phyloP scores from a whole-genome alignment of 495 filamentous ascomycete genomes.

The Bryoglossum gracile region DNA sequence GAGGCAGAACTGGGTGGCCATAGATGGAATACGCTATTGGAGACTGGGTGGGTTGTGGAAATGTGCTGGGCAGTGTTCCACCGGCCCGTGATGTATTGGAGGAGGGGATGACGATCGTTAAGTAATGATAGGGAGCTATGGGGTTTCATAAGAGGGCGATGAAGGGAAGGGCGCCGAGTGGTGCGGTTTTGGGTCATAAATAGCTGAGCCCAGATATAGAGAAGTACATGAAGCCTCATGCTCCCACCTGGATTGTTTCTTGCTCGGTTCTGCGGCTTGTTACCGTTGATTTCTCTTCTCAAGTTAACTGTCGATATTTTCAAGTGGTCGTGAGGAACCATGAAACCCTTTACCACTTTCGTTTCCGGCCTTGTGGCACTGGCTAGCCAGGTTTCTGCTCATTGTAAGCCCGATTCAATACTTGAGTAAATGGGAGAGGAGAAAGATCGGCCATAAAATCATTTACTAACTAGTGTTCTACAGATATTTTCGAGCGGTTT shows the following conservation, averaged over 20 bases:
- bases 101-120: neutral
- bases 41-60: neutral
- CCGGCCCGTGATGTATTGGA: neutral
- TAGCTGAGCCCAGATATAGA: neutral
- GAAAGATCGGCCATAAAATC: too few species aligned
- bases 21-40: neutral
- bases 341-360: slow-evolving; percentile 6
- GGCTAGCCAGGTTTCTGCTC: slow-evolving; percentile 4
- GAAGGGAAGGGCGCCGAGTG: neutral
- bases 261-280: neutral
- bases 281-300: neutral
- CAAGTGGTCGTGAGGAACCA: neutral
- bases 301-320: neutral
- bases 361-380: neutral
- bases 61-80: neutral
- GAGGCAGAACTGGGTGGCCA: neutral
- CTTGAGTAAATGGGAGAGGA: neutral
- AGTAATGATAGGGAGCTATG: neutral
- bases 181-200: neutral
- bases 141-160: neutral
- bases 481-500: slow-evolving; percentile 40
- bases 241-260: neutral
- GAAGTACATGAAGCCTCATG: neutral
- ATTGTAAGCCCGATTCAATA: slow-evolving; percentile 12
- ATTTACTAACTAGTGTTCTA: neutral